Percentiles rank a stretch among this genome's conserved stretches.
These are phyloP conservation scores for Pseudogymnoascus sp. DNA, from an alignment of 2,329 filamentous ascomycete genomes.

Conservation along the genomic window DNA sequence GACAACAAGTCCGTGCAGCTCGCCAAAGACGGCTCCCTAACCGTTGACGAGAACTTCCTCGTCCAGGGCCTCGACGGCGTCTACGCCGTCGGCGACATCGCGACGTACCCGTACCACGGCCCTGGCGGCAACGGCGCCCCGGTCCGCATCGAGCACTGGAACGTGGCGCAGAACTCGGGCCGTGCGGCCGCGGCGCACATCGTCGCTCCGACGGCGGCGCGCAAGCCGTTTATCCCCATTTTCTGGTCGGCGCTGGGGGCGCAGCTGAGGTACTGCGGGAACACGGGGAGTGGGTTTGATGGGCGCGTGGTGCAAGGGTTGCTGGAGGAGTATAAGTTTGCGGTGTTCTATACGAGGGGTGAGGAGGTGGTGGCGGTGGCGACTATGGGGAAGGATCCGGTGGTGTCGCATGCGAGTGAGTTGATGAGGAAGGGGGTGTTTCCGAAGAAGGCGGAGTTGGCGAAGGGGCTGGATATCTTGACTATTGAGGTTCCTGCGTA, in stretches of 20 bases:
- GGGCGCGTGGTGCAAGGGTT: slow-evolving; percentile 75
- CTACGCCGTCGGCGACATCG: slow-evolving; percentile 91
- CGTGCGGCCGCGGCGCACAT: slow-evolving; percentile 75
- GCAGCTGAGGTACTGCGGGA: slow-evolving; percentile 90
- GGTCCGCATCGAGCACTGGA: slow-evolving; percentile 94
- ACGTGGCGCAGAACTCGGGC: slow-evolving; percentile 90
- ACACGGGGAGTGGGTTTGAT: slow-evolving; percentile 76
- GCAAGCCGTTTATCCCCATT: slow-evolving; percentile 77
- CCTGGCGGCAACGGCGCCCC: slow-evolving; percentile 69
- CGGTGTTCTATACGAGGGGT: slow-evolving; percentile 80
- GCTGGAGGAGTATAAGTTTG: slow-evolving; percentile 71
- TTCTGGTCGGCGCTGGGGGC: slow-evolving; percentile 94
- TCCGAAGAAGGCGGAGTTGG: slow-evolving; percentile 71
- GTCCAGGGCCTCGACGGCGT: slow-evolving; percentile 73
- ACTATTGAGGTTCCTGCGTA: slow-evolving; percentile 22
- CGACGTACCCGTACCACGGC: slow-evolving; percentile 87
- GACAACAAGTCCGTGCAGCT: slow-evolving; percentile 64
- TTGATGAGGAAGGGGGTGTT: slow-evolving; percentile 78
- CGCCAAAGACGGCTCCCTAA: slow-evolving; percentile 77
- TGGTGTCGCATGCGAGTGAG: slow-evolving; percentile 75
- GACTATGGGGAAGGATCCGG: slow-evolving; percentile 83
- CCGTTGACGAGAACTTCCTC: slow-evolving; percentile 71
- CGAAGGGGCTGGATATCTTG: slow-evolving; percentile 44
- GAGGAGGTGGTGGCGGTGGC: slow-evolving; percentile 85
- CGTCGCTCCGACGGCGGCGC: slow-evolving; percentile 51